Base-by-base conservation (phyloP, 2,329 filamentous ascomycete genomes). In the Clarireedia hainanense region DNA sequence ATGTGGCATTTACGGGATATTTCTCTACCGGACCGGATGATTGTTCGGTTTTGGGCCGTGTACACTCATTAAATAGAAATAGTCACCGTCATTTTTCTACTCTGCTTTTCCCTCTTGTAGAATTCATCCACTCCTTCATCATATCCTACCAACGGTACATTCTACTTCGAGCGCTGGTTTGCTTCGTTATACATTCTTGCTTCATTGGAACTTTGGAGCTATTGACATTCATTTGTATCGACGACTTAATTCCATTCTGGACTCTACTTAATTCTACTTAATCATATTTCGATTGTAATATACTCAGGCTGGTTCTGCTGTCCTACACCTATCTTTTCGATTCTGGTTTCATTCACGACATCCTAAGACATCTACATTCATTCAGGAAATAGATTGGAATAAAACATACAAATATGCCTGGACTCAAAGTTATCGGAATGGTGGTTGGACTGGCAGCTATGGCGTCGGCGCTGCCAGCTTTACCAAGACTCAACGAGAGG, bases 91-190 rank as follows among this genome's bases (percentile, higher is more conserved):
- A 34, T 12, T 34, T 34, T 14, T 34, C 30, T 34, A 10, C 30
- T 34, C 30, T 34, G 30, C 30, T 34, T 34, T 27, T 47, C 24
- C 27, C 45, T 27, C 27, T 45, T 9, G 15, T 30, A 34, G 30
- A 34, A 34, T 57, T 47, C 34, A 27, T 40, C 12, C 17, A 27
- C 37, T 20, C 26, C 15, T 46, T 17, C 26, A 7, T 46, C 12
- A 43, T 3, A 9, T 43, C 17, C 40, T 30, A 27, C 27, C 27
- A 30, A 30, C 27, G 6, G 10, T 9, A 30, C 20, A 20, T 20
- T 9, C 34, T 23, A 17, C 24, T n/a, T 60, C 57, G 67, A 70
- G 64, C 65, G 63, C 68, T 67, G 67, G 67, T 67, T 63, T 66
- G 65, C 65, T 69, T 69, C 65, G 30, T 34, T 34, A 10, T 3